phyloP scores from a whole-genome alignment of 192 early-diverging fungal species.

The Umbelopsis isabellina region DNA sequence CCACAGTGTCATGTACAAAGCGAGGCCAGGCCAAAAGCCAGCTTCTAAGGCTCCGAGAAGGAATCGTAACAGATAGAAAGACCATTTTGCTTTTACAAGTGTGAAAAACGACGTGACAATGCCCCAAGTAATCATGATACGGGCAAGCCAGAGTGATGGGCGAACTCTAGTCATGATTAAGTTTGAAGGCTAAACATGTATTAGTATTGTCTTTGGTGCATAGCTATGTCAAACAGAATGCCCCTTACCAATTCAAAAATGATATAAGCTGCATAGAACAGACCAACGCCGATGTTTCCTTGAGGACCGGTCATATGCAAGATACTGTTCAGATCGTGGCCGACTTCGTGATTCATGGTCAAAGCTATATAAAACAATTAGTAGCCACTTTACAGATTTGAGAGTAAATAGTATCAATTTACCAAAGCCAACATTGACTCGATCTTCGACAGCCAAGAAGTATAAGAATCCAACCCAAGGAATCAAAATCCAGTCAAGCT shows the following conservation, averaged over 20 bases:
- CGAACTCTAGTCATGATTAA: constrained; percentile 7
- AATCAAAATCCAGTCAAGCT: constrained; percentile 21
- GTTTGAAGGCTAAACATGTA: neutral
- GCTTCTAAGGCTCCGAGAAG: constrained; percentile 30
- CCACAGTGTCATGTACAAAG: constrained; percentile 56
- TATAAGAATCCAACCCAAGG: constrained; percentile 12
- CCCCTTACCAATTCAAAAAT: neutral
- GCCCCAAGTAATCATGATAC: constrained; percentile 38
- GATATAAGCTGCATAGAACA: constrained; percentile 23
- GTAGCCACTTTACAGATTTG: neutral
- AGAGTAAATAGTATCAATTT: neutral
- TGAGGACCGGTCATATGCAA: constrained; percentile 1
- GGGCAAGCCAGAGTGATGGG: constrained; percentile 21
- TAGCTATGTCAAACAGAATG: neutral
- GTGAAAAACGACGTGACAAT: constrained; percentile 27
- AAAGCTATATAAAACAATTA: neutral
- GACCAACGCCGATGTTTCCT: constrained; percentile 14
- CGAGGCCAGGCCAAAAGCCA: constrained; percentile 24
- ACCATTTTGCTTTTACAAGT: neutral
- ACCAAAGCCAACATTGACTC: constrained; percentile 21
- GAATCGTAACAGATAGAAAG: constrained; percentile 29
- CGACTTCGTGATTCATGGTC: constrained; percentile 14
- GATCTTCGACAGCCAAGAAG: constrained; percentile 21
- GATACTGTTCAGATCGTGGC: constrained; percentile 4
- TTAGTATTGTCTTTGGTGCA: too few relatives aligned